Evolutionary conservation across 2,329 filamentous ascomycete species (phyloP), one percentile per base, ranked within the genome.

Genomic region (Penicillium sp.): DNA sequence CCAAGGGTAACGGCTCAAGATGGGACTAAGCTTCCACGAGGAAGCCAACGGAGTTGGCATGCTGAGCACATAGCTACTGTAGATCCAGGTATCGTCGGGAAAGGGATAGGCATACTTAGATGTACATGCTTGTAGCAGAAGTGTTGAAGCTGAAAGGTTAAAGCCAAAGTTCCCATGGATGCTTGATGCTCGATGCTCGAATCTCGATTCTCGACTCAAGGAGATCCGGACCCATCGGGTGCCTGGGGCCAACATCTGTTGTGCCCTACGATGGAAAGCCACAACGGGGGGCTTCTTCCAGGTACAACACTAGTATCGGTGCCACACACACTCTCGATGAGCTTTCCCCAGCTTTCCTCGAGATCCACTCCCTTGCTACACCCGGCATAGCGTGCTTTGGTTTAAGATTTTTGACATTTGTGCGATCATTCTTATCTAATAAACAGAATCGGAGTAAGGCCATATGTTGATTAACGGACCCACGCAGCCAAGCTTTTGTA

Each of bases 291-390:
- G 18, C 18, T 21, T 18, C 21, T 9, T 39, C 36, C 36, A 39
- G 36, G 9, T 10, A 21, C 36, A 39, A 39, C 18, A 39, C 36
- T 39, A 39, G 36, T 38, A 39, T 39, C 36, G 36, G 52, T 43
- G 50, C 49, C 52, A 50, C 45, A 51, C 34, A 41, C 38, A 47
- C 21, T 42, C 42, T 49, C 36, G 42, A 21, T 45, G 31, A 54
- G 48, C 48, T 60, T 57, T 60, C 57, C 57, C 57, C 57, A 56
- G 55, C 39, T 53, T 53, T 49, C 24, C 23, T 51, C 39, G 42
- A 45, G 57, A 60, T 60, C 57, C 57, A 60, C 57, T 57, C 18
- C 18, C 34, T 52, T 52, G 43, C 52, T 52, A 52, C 45, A 51
- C 57, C 51, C 41, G 53, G 57, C 52, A 53, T 57, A 57, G 57